Conservation (phyloP, 2,329 filamentous ascomycete species). For the Claviceps monticola region DNA sequence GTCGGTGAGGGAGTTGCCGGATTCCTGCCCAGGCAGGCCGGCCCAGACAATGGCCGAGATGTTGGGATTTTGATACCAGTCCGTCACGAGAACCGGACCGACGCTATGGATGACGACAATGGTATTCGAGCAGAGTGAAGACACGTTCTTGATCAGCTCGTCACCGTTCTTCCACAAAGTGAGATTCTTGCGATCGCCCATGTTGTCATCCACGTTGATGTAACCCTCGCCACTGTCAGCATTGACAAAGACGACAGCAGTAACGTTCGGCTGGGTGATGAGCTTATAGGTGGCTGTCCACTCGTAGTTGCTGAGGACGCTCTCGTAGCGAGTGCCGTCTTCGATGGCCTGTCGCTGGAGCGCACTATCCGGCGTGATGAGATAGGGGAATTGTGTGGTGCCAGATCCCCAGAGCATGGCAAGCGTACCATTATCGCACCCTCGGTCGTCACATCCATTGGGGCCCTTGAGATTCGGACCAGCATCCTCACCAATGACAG, state of each 20-base stretch:
- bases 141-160: constrained; percentile 65
- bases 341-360: constrained; percentile 48
- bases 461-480: constrained; percentile 60
- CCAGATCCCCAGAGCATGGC: constrained; percentile 74
- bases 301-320: constrained; percentile 52
- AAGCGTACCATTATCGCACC: constrained; percentile 45
- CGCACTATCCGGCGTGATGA: constrained; percentile 59
- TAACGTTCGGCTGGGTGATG: constrained; percentile 47
- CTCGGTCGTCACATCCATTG: constrained; percentile 63
- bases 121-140: constrained; percentile 69
- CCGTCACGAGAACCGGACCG: constrained; percentile 62
- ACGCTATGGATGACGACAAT: constrained; percentile 83
- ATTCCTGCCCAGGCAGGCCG: constrained; percentile 70
- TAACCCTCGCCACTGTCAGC: constrained; percentile 77
- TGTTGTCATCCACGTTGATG: constrained; percentile 69
- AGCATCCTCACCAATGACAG: constrained; percentile 72
- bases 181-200: constrained; percentile 82
- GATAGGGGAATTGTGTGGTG: constrained; percentile 59
- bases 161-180: constrained; percentile 81
- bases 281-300: constrained; percentile 47
- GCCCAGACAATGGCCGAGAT: constrained; percentile 76
- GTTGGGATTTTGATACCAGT: constrained; percentile 64
- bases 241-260: constrained; percentile 81
- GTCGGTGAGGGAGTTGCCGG: constrained; percentile 64
- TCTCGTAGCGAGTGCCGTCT: constrained; percentile 48